Evolutionary conservation across 371 early-diverging fungal species (phyloP).

Genomic region (Rhizopus stolonifer): DNA sequence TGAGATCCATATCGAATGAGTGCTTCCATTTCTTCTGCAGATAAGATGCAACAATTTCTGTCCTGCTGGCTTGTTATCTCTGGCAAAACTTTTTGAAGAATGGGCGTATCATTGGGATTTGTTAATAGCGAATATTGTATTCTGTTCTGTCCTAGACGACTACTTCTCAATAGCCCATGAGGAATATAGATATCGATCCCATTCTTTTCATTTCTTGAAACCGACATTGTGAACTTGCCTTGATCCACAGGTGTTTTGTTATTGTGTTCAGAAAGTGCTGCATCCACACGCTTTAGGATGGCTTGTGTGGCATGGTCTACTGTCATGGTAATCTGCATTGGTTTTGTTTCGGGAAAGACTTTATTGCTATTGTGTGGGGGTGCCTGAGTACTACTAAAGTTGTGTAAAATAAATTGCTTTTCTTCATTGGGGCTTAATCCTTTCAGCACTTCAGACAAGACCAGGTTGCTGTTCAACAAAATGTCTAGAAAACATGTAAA

Average conservation of each 20-base stretch:
- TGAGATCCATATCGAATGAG: conserved; percentile 20
- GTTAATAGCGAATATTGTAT: conserved; percentile 35
- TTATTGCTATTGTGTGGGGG: conserved; percentile 7
- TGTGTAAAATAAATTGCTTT: conserved; percentile 21
- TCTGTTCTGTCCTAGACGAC: conserved; percentile 24
- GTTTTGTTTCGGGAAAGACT: not conserved
- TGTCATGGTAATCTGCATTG: conserved; percentile 17
- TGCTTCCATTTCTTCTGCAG: conserved; percentile 23
- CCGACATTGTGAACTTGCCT: conserved; percentile 17
- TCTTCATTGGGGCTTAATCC: conserved; percentile 6
- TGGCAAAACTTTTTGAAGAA: conserved; percentile 16
- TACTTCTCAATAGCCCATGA: conserved; percentile 33
- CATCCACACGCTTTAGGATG: conserved; percentile 21
- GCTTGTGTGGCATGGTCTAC: conserved; percentile 20
- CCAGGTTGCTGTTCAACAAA: conserved; percentile 2
- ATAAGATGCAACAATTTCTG: not conserved
- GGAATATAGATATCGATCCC: conserved; percentile 38
- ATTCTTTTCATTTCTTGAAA: conserved; percentile 19
- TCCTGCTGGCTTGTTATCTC: not conserved
- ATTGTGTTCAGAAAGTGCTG: conserved; percentile 12
- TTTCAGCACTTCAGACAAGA: conserved; percentile 9
- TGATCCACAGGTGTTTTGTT: not conserved
- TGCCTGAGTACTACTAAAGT: not conserved
- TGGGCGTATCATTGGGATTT: conserved; percentile 15
- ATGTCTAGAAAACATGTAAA: conserved; percentile 2